These are phyloP conservation scores for Penicillium sp. DNA, from an alignment of 2,329 filamentous ascomycete genomes.

Conservation along the genomic window DNA sequence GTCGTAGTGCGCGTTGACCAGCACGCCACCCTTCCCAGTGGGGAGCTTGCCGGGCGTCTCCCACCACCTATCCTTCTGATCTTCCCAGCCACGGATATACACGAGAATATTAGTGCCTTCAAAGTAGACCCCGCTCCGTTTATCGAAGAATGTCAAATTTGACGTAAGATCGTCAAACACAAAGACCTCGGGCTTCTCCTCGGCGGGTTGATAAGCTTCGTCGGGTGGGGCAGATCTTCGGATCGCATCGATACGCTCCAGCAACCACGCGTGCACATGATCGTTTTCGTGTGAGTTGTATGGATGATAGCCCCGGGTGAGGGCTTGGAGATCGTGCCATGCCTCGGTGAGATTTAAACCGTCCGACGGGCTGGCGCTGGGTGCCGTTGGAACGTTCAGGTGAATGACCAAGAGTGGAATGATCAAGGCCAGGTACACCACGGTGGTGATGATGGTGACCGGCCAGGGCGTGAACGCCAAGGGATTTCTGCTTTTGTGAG, in stretches of 20 bases:
- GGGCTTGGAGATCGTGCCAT: constrained; percentile 72
- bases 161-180: constrained; percentile 74
- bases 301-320: constrained; percentile 74
- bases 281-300: constrained; percentile 86
- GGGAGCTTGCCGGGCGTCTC: constrained; percentile 44
- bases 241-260: constrained; percentile 65
- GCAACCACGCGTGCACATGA: constrained; percentile 67
- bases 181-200: constrained; percentile 39
- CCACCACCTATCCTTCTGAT: constrained; percentile 71
- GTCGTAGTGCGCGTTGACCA: constrained; percentile 94
- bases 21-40: constrained; percentile 64
- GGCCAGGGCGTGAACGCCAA: constrained; percentile 73
- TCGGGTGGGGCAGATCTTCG: constrained; percentile 52
- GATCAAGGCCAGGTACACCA: constrained; percentile 71
- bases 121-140: constrained; percentile 63
- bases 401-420: constrained; percentile 68
- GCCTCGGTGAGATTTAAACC: constrained; percentile 79
- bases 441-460: constrained; percentile 71
- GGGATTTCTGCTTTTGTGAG: constrained; percentile 35
- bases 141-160: constrained; percentile 66
- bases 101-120: constrained; percentile 89
- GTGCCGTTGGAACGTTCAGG: constrained; percentile 65
- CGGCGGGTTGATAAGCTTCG: constrained; percentile 14
- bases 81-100: constrained; percentile 77
- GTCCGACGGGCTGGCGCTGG: constrained; percentile 46